Percentiles rank a stretch among this genome's conserved stretches.
Evolutionary conservation across 2,329 filamentous ascomycete species (phyloP).

Genomic region (Didymella pomorum): DNA sequence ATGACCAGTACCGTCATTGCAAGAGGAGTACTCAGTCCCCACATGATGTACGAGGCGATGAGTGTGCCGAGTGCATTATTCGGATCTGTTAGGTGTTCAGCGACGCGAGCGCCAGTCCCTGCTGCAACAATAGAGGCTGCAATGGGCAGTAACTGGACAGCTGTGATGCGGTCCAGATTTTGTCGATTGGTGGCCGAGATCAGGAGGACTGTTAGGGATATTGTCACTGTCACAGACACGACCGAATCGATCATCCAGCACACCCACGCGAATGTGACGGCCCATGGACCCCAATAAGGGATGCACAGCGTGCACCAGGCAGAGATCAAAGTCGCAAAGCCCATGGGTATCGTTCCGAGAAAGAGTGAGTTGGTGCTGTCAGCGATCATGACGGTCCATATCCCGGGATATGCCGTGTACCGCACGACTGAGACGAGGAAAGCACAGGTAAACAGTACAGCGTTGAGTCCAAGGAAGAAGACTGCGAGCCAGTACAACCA

Average conservation of each 20-base stretch:
- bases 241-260: conserved; percentile 61
- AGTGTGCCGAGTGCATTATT: conserved; percentile 68
- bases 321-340: conserved; percentile 71
- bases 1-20: conserved; percentile 70
- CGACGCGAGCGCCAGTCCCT: conserved; percentile 69
- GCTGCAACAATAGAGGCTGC: conserved; percentile 72
- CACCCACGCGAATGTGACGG: conserved; percentile 57
- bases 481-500: conserved; percentile 69
- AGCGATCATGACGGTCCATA: conserved; percentile 70
- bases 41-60: conserved; percentile 71
- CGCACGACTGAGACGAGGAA: conserved; percentile 64
- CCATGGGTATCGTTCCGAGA: conserved; percentile 73
- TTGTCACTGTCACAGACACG: conserved; percentile 55
- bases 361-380: conserved; percentile 74
- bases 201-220: conserved; percentile 61
- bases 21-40: conserved; percentile 70
- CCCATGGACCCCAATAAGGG: conserved; percentile 67
- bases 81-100: conserved; percentile 64
- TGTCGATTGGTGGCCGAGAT: conserved; percentile 55
- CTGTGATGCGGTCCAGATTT: conserved; percentile 62
- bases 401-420: conserved; percentile 70
- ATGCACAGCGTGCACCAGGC: conserved; percentile 69
- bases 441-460: conserved; percentile 65
- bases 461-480: conserved; percentile 68
- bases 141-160: conserved; percentile 71